These are phyloP conservation scores for Sanguinoderma infundibulare DNA, from an alignment of 1,284 basidiomycete species.

Conservation along the genomic window DNA sequence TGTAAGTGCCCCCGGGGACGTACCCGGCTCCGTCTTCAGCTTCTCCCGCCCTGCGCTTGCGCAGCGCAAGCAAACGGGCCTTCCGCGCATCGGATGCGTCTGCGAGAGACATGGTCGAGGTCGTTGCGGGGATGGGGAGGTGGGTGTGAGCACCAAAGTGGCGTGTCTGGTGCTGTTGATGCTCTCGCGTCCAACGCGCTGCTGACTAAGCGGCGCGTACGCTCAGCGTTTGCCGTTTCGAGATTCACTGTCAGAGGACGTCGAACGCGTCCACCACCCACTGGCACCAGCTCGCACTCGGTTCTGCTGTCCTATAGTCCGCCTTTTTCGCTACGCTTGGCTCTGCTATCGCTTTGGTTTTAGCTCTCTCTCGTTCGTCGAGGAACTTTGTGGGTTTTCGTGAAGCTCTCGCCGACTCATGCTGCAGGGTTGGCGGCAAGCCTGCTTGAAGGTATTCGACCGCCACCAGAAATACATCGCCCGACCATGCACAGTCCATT, in stretches of 20 bases:
- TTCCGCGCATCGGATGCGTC: conserved; percentile 88
- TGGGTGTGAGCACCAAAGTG: neutral
- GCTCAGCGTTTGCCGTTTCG: conserved; percentile 5
- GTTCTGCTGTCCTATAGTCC: neutral
- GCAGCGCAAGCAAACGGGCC: conserved; percentile 81
- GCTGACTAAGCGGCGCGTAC: conserved; percentile 25
- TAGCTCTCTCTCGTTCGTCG: neutral
- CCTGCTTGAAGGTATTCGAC: conserved; percentile 41
- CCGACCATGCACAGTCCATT: conserved; percentile 11
- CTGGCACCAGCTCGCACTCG: too few species aligned
- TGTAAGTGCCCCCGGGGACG: conserved; percentile 19
- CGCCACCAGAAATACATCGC: conserved; percentile 19
- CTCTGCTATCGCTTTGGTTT: neutral
- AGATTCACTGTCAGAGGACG: neutral
- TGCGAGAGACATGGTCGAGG: conserved; percentile 71
- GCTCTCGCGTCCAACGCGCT: conserved; percentile 12
- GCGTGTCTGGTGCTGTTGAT: neutral
- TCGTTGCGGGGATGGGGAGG: neutral
- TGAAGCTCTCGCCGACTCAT: conserved; percentile 30
- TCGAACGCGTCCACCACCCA: conserved; percentile 8
- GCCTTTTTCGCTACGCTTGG: neutral
- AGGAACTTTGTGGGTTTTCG: neutral
- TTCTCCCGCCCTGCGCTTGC: conserved; percentile 76
- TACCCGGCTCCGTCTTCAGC: conserved; percentile 43
- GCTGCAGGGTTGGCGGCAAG: conserved; percentile 43